Conservation (phyloP, 768 basidiomycete genomes). For the Nidularia pulvinata region DNA sequence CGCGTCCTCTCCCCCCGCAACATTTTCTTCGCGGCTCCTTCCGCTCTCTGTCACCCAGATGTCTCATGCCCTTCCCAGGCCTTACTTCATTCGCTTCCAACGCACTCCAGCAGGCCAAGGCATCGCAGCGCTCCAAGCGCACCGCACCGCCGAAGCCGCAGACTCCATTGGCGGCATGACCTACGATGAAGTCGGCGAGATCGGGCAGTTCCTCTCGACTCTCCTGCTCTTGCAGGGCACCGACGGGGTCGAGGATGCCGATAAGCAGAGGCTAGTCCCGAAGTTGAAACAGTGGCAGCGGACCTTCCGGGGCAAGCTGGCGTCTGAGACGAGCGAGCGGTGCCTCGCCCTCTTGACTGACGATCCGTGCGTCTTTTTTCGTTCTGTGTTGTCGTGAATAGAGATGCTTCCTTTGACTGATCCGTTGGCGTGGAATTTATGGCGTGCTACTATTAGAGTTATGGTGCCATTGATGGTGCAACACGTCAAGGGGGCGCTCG, state of each 20-base stretch:
- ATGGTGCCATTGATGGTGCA: slow-evolving; percentile 24
- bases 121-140: slow-evolving; percentile 31
- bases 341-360: slow-evolving; percentile 28
- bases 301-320: slow-evolving; percentile 20
- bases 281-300: slow-evolving; percentile 29
- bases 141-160: slow-evolving; percentile 24
- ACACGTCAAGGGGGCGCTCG: slow-evolving; percentile 23
- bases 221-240: slow-evolving; percentile 35
- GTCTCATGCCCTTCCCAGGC: slow-evolving; percentile 14
- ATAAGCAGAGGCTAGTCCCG: slow-evolving; percentile 25
- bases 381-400: background rate
- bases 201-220: slow-evolving; percentile 37
- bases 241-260: slow-evolving; percentile 21
- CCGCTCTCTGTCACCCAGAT: background rate
- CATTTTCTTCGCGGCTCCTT: background rate
- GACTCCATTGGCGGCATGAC: slow-evolving; percentile 12
- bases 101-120: slow-evolving; percentile 24
- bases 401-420: background rate
- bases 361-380: slow-evolving; percentile 17
- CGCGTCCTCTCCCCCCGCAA: background rate
- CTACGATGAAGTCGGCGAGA: slow-evolving; percentile 24
- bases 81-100: slow-evolving; percentile 39
- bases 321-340: slow-evolving; percentile 29
- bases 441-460: slow-evolving; percentile 12
- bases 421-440: background rate